Conservation (phyloP, 345 rosid genomes). For the Salix udensis region DNA sequence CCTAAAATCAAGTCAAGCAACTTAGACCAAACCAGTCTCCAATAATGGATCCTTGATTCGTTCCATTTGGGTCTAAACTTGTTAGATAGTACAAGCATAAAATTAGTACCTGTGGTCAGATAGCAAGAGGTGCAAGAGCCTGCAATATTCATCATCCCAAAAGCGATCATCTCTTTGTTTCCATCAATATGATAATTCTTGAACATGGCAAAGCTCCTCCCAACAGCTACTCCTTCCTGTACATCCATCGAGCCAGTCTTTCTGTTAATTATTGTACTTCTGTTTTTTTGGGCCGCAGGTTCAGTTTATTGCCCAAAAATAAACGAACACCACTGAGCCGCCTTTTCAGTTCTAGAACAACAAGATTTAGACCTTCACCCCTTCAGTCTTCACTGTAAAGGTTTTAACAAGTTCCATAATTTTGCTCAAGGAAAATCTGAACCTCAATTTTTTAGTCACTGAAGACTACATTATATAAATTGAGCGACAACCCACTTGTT, state of each 20-base stretch:
- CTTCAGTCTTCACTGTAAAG: no score
- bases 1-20: background rate
- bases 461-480: no score
- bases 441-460: no score
- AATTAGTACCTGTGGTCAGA: constrained; percentile 30
- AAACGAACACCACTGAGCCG: background rate
- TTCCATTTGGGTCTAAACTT: background rate
- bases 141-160: constrained; percentile 42
- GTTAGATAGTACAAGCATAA: no score
- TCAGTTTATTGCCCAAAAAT: background rate
- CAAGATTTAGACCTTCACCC: background rate
- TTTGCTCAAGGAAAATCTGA: no score
- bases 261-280: background rate
- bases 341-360: no score
- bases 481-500: no score
- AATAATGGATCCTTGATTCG: background rate
- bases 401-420: no score
- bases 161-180: constrained; percentile 48
- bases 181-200: constrained; percentile 47
- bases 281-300: background rate
- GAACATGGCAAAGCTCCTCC: constrained; percentile 40
- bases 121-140: constrained; percentile 47
- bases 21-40: background rate
- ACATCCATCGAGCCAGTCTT: background rate
- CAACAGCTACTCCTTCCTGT: constrained; percentile 48